Conservation (phyloP, 1,139 yeast species). For the Candida sanyaensis region DNA sequence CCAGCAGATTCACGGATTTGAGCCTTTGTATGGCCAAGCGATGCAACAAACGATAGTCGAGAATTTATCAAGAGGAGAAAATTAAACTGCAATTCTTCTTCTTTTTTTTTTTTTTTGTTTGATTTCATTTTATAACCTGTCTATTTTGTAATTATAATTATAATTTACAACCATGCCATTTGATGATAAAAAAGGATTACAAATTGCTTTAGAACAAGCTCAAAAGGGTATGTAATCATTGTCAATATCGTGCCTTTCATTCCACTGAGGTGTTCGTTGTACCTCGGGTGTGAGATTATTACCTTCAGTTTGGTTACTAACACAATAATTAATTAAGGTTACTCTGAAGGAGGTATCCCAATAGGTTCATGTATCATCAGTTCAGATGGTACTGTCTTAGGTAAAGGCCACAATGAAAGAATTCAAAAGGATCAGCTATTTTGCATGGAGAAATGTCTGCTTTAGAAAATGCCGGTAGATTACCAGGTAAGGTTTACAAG, state of each 20-base stretch:
- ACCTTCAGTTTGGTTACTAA: not conserved
- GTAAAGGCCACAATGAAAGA: slow-evolving; percentile 87
- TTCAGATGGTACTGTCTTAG: slow-evolving; percentile 77
- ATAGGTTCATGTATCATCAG: slow-evolving; percentile 77
- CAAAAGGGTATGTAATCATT: slow-evolving; percentile 44
- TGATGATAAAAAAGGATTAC: slow-evolving; percentile 66
- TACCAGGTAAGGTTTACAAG: slow-evolving; percentile 67
- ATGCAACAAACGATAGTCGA: too few species aligned
- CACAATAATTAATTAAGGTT: slow-evolving; percentile 40
- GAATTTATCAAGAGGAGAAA: too few species aligned
- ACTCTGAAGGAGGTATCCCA: slow-evolving; percentile 88
- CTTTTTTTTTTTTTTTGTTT: not conserved
- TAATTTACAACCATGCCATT: slow-evolving; percentile 39
- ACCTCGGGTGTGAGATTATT: too few species aligned
- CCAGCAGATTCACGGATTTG: too few species aligned
- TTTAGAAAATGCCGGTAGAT: slow-evolving; percentile 86
- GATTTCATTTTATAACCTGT: not conserved
- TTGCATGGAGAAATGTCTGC: slow-evolving; percentile 92
- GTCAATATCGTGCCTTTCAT: too few species aligned
- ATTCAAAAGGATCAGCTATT: slow-evolving; percentile 76
- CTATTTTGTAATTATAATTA: not conserved
- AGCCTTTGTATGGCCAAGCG: too few species aligned
- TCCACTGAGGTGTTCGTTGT: too few species aligned
- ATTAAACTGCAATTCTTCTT: too few species aligned
- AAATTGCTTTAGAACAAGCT: slow-evolving; percentile 76